Evolutionary conservation across 371 early-diverging fungal genomes (phyloP), one percentile per base, ranked within the genome.

Genomic region (Circinella umbellata): DNA sequence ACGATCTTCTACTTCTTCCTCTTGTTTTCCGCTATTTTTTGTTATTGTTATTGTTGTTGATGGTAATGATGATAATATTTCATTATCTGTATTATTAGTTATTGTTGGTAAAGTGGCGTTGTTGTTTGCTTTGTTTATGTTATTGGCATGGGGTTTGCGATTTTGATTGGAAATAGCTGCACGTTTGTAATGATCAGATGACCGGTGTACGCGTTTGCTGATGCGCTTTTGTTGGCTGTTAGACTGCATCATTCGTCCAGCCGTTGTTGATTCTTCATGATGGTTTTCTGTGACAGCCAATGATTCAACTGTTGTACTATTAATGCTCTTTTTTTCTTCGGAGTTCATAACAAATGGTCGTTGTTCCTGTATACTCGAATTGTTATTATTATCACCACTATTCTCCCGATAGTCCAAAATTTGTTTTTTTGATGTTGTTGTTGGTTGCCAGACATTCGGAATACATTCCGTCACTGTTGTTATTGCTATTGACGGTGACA

Each of bases 151-250:
- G 42, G 18, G 14, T 59, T 66, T 55, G 54, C 60, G 67, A 39
- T 59, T 66, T 6, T 46, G 38, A 66, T 38, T 66, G 68, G 61
- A 61, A 51, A 42, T 18, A 39, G 51, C n/a, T 68, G 68, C 68
- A 51, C 68, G 68, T 63, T 68, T 68, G 68, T 68, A 49, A 51
- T 62, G 36, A 49, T 61, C 68, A 49, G 68, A 68, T 62, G 62
- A 62, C 53, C 68, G 51, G 42, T 53, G 20, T n/a, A 47, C 37
- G 39, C 68, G 49, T n/a, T 64, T 49, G 49, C 36, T 51, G 51
- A 8, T 64, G 65, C 65, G 65, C 53, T 53, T 64, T 27, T 64
- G 65, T 61, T 61, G 37, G 61, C 46, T 27, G 17, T 34, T 49
- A 35, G 34, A 5, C 27, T 57, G 57, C 34, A 57, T 57, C 57